These are phyloP conservation scores for Nakaseomyces glabratus DNA, from an alignment of 1,139 yeast species.

Conservation along the genomic window DNA sequence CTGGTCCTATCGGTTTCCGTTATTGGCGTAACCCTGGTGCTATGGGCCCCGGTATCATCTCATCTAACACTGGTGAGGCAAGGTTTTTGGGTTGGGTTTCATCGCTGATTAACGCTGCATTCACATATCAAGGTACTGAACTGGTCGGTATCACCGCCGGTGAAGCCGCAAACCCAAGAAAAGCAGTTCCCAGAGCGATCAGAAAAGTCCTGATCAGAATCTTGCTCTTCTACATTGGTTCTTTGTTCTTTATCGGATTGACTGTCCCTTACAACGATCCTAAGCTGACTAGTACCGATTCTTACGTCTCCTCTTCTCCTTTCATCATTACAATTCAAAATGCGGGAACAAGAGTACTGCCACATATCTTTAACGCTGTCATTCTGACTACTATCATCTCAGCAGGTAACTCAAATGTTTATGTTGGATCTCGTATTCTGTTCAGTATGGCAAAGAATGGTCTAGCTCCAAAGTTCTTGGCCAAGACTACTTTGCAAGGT, in stretches of 20 bases:
- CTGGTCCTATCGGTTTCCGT: conserved; percentile 73
- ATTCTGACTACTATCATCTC: conserved; percentile 60
- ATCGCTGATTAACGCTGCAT: conserved; percentile 60
- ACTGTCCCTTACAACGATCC: conserved; percentile 73
- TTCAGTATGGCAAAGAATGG: conserved; percentile 56
- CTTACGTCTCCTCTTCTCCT: conserved; percentile 62
- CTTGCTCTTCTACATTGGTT: conserved; percentile 66
- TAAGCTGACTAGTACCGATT: conserved; percentile 37
- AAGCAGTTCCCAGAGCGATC: conserved; percentile 76
- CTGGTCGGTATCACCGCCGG: conserved; percentile 84
- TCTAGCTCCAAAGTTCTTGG: conserved; percentile 52
- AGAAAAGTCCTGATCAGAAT: conserved; percentile 76
- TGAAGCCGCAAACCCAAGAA: conserved; percentile 75
- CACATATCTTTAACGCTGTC: conserved; percentile 69
- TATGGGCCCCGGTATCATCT: conserved; percentile 53
- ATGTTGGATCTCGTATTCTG: conserved; percentile 66
- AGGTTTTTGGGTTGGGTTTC: conserved; percentile 62
- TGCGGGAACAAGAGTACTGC: conserved; percentile 60
- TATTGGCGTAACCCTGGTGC: conserved; percentile 95
- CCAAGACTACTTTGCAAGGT: conserved; percentile 48
- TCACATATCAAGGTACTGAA: conserved; percentile 80
- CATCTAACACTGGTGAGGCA: conserved; percentile 52
- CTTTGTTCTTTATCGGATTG: conserved; percentile 73
- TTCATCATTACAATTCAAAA: conserved; percentile 57
- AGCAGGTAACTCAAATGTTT: conserved; percentile 76